Base-by-base conservation (phyloP, 345 rosid species). In the Carallia pectinifolia region DNA sequence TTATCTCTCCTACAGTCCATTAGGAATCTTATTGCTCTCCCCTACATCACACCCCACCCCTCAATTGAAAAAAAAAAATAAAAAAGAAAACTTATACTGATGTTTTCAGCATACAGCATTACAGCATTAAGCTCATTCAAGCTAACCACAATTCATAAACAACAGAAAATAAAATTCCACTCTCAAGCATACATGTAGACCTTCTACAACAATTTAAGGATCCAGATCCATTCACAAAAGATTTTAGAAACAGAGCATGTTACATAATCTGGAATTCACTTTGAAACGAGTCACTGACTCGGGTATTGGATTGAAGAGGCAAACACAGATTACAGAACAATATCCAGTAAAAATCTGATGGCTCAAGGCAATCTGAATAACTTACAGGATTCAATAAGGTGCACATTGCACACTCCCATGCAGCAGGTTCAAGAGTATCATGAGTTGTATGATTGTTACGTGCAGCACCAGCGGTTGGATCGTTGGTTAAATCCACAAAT, bases 321-420 rank as follows among this genome's bases (percentile, higher is more conserved):
- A 10, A 10, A 38, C 23, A 54, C 15, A 36, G 10, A 29, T 17
- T 5, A 59, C 52, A 36, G 61, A 36, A 17, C 5, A 29, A 47
- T 36, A 19, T 4, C 30, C 52, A 61, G 66, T 13, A 1, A 44
- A 64, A 15, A 47, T 13, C 37, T 36, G 7, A 52, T 36, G 19
- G 16, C 23, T 18, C 34, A 7, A 30, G 60, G 31, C 60, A 27
- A 56, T 10, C 7, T 3, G 15, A 56, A 53, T 2, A 53, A 56
- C 31, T 83, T 87, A 90, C 99, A 1, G 88, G 87, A 82, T 92
- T 92, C 81, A 92, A 62, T 68, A 92, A 77, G 62, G 92, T 89
- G 82, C 97, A 92, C 4, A 76, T 82, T 62, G 65, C 79, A 85
- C 99, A 95, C 70, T 79, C 81, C 97, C 97, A 95, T 89, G 67